Percentiles rank a stretch among this genome's conserved stretches.
Conservation (phyloP, 2,329 filamentous ascomycete species). For the Aspergillus pseudoviridinutans region DNA sequence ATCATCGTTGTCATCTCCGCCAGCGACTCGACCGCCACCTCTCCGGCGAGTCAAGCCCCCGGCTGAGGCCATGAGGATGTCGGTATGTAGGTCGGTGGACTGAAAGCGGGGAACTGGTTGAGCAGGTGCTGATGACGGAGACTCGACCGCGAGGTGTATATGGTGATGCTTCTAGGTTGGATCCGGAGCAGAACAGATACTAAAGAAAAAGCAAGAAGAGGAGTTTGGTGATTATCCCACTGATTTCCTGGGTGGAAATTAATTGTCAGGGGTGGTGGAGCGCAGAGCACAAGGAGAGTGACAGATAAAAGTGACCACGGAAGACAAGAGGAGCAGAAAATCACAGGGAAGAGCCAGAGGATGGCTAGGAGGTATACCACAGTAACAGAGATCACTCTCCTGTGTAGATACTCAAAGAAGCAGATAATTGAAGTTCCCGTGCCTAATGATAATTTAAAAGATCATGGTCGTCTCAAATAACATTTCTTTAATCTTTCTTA, state of each 20-base stretch:
- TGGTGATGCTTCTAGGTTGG: background rate
- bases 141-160: background rate
- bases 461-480: background rate
- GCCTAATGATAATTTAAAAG: background rate
- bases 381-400: background rate
- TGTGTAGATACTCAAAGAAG: background rate
- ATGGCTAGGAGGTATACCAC: slow-evolving; percentile 1
- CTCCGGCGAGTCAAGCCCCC: slow-evolving; percentile 69
- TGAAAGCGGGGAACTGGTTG: slow-evolving; percentile 1
- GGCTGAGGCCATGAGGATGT: slow-evolving; percentile 57
- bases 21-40: slow-evolving; percentile 57
- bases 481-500: background rate
- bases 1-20: slow-evolving; percentile 59
- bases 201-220: background rate
- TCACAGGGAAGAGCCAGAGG: background rate
- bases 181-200: background rate
- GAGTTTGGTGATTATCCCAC: background rate
- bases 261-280: slow-evolving; percentile 20
- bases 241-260: slow-evolving; percentile 9
- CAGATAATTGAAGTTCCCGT: background rate
- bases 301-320: background rate
- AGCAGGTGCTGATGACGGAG: background rate
- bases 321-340: background rate
- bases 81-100: slow-evolving; percentile 1
- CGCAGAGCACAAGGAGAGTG: background rate